Evolutionary conservation across 345 rosid genomes (phyloP).

Genomic region (Durio zibethinus): DNA sequence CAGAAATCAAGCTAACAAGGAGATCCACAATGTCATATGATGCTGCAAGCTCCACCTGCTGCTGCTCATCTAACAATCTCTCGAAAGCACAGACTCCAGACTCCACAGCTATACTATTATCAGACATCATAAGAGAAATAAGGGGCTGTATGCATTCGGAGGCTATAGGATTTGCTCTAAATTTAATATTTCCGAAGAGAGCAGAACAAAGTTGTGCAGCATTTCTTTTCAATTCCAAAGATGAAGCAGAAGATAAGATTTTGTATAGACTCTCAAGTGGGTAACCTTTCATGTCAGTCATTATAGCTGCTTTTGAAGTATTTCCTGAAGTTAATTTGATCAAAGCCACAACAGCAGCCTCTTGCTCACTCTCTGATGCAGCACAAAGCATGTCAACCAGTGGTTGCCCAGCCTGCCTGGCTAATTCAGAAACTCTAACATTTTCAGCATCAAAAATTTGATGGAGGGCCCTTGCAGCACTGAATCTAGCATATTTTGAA

Average conservation of each 20-base stretch:
- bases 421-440: slow-evolving; percentile 65
- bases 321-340: slow-evolving; percentile 60
- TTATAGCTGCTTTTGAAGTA: slow-evolving; percentile 41
- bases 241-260: slow-evolving; percentile 59
- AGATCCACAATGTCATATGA: slow-evolving; percentile 50
- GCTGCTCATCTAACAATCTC: slow-evolving; percentile 68
- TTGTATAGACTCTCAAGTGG: slow-evolving; percentile 57
- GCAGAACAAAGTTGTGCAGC: slow-evolving; percentile 72
- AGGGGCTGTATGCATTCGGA: slow-evolving; percentile 62
- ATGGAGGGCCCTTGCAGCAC: slow-evolving; percentile 77
- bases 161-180: slow-evolving; percentile 53
- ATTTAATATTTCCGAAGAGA: slow-evolving; percentile 52
- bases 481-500: slow-evolving; percentile 69
- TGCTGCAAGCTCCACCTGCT: slow-evolving; percentile 61
- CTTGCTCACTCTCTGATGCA: slow-evolving; percentile 71
- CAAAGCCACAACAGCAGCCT: slow-evolving; percentile 71
- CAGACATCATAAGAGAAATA: slow-evolving; percentile 59
- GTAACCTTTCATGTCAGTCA: slow-evolving; percentile 58
- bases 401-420: slow-evolving; percentile 80
- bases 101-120: slow-evolving; percentile 42
- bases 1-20: slow-evolving; percentile 66
- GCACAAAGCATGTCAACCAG: slow-evolving; percentile 76
- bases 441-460: slow-evolving; percentile 69
- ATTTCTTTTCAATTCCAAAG: slow-evolving; percentile 62
- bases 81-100: slow-evolving; percentile 74